phyloP scores from a whole-genome alignment of 2,329 filamentous ascomycete species.

The Nannizzia gypsea region DNA sequence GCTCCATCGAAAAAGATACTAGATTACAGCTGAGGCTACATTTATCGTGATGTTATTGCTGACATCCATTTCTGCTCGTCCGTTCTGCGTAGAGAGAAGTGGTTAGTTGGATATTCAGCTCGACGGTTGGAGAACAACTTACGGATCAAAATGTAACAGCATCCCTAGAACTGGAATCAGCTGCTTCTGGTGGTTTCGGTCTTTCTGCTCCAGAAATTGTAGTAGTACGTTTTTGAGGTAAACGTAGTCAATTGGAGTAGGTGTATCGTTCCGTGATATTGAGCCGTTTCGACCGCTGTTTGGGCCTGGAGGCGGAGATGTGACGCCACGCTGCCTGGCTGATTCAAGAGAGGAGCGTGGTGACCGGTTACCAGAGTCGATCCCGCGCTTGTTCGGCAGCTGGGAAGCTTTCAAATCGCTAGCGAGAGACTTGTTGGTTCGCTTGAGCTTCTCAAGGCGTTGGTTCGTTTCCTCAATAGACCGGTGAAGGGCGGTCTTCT shows the following conservation, averaged over 20 bases:
- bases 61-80: conserved; percentile 83
- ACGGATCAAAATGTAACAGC: conserved; percentile 55
- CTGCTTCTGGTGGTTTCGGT: conserved; percentile 57
- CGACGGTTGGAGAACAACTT: conserved; percentile 20
- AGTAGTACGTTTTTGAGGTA: conserved; percentile 56
- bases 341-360: conserved; percentile 50
- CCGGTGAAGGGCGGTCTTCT: conserved; percentile 61
- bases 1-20: not conserved
- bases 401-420: conserved; percentile 43
- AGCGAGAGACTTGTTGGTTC: conserved; percentile 49
- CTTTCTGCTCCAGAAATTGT: conserved; percentile 55
- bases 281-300: conserved; percentile 19
- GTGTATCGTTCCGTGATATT: conserved; percentile 27
- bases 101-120: not conserved
- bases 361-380: conserved; percentile 40
- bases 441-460: conserved; percentile 68
- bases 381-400: conserved; percentile 17
- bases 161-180: conserved; percentile 54
- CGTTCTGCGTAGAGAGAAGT: conserved; percentile 33
- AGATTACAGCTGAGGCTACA: not conserved
- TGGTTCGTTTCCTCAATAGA: conserved; percentile 66
- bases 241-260: conserved; percentile 44
- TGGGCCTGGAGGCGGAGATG: conserved; percentile 8
- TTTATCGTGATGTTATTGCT: conserved; percentile 49
- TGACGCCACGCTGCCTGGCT: conserved; percentile 26